Evolutionary conservation across 163 green algal genomes (phyloP).

Genomic region (Trebouxia gelatinosa): DNA sequence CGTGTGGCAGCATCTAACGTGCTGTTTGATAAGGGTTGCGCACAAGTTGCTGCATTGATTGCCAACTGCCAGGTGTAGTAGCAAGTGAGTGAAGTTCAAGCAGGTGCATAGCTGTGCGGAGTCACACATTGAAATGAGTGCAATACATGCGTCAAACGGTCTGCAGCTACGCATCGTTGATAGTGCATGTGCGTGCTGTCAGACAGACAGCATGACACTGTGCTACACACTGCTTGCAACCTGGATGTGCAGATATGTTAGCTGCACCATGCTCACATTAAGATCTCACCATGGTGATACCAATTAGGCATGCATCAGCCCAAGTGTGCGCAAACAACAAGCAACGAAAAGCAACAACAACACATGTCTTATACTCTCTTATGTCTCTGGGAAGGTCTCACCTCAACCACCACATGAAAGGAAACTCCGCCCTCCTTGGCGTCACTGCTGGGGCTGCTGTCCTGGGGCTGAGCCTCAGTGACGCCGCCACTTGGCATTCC

Average conservation of each 20-base stretch:
- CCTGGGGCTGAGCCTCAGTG: background rate
- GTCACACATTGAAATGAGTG: too few relatives aligned
- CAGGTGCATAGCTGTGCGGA: too few relatives aligned
- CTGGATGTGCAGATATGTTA: background rate
- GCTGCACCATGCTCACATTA: background rate
- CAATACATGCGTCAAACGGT: too few relatives aligned
- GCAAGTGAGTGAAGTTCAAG: too few relatives aligned
- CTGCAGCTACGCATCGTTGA: too few relatives aligned
- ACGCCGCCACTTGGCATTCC: background rate
- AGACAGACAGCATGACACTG: background rate
- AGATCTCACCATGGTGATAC: too few relatives aligned
- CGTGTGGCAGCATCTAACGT: too few relatives aligned
- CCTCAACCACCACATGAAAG: constrained; percentile 11
- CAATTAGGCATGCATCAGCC: background rate
- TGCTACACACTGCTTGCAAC: background rate
- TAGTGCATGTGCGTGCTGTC: too few relatives aligned
- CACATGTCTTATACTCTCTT: too few relatives aligned
- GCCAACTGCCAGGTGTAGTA: too few relatives aligned
- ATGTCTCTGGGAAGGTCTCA: background rate
- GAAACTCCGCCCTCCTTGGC: background rate
- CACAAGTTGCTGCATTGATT: too few relatives aligned
- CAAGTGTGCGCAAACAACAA: background rate
- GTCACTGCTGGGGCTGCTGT: background rate
- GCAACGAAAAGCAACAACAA: background rate
- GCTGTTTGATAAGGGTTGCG: too few relatives aligned